Evolutionary conservation across 805 yeast species (phyloP), one percentile per base, ranked within the genome.

Genomic region (Saccharomyces kudriavzevii): DNA sequence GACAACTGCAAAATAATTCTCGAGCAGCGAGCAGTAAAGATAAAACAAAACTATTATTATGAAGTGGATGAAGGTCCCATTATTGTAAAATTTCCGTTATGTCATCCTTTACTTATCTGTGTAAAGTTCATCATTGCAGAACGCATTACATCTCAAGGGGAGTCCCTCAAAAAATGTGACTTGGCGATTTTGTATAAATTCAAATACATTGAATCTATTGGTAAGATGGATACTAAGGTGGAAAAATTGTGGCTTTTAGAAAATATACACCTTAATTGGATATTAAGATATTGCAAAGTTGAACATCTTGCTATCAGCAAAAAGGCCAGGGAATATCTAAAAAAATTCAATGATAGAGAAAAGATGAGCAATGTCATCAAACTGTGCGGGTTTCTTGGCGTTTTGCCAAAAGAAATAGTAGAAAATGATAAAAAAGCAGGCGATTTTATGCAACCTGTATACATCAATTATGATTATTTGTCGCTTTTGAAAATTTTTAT

Each of bases 341-440:
- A 35, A 17, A 35, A 35, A 35, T 17, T 35, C 11, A 35, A 35
- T 9, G 43, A 35, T 35, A 35, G 43, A 17, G 43, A 35, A 17
- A 35, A 17, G 24, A 35, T 35, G 43, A 35, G 43, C 17, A 9
- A 35, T 59, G 61, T 24, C 60, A 61, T 29, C 58, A 79, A 80
- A 59, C 64, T 78, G 8, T 85, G 77, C 67, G 96, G 96, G 0
- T 79, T 82, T 49, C 69, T 87, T 40, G 79, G 83, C 3, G 77
- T 77, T 20, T 60, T 67, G 1, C 61, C 64, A 48, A 68, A 54
- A 51, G 13, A 43, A 10, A 26, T 25, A 13, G 40, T 53, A 20
- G 47, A 52, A 5, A 40, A 30, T 9, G 5, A 52, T 43, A 29
- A 43, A 17, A 52, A 52, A 9, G 11, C 51, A 13, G 27, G 22